A percentile compares a stretch with the other conserved stretches of the same genome.
phyloP scores from a whole-genome alignment of 352 stramenopile species.

The Globisporangium paddicum region DNA sequence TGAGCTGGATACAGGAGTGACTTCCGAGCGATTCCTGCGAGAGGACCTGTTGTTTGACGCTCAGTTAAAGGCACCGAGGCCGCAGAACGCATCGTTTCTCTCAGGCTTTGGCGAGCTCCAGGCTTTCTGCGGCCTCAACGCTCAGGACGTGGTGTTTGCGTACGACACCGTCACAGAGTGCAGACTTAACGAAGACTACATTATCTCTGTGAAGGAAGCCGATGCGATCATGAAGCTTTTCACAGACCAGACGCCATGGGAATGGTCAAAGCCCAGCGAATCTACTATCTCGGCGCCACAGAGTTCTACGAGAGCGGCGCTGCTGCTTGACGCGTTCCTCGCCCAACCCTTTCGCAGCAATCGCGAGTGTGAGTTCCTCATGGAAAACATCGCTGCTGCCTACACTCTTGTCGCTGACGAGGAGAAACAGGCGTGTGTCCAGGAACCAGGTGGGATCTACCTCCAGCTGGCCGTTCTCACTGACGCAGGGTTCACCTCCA shows the following conservation, averaged over 20 bases:
- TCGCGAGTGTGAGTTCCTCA: conserved; percentile 20
- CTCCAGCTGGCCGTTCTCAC: conserved; percentile 32
- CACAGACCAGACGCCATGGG: conserved; percentile 19
- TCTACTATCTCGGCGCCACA: conserved; percentile 8
- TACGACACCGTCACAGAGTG: conserved; percentile 25
- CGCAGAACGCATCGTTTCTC: conserved; percentile 13
- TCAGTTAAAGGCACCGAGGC: not conserved
- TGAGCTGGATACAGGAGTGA: conserved; percentile 24
- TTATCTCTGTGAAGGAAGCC: conserved; percentile 16
- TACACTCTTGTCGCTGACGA: conserved; percentile 19
- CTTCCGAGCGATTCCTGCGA: conserved; percentile 34
- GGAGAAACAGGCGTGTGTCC: conserved; percentile 19
- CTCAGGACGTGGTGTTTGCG: conserved; percentile 20
- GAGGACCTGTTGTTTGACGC: conserved; percentile 26
- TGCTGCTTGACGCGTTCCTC: conserved; percentile 51
- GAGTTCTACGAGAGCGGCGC: conserved; percentile 19
- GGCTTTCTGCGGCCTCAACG: conserved; percentile 36
- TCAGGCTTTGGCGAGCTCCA: conserved; percentile 38
- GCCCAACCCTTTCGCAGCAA: conserved; percentile 34
- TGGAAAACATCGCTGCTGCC: conserved; percentile 21
- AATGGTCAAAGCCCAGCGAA: conserved; percentile 16
- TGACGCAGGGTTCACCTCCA: conserved; percentile 18
- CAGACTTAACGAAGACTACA: conserved; percentile 22
- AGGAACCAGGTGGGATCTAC: conserved; percentile 13
- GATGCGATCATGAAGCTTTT: conserved; percentile 18